Evolutionary conservation across 441 rosid genomes (phyloP), one percentile per base, ranked within the genome.

Genomic region (Euphorbia celastroides): DNA sequence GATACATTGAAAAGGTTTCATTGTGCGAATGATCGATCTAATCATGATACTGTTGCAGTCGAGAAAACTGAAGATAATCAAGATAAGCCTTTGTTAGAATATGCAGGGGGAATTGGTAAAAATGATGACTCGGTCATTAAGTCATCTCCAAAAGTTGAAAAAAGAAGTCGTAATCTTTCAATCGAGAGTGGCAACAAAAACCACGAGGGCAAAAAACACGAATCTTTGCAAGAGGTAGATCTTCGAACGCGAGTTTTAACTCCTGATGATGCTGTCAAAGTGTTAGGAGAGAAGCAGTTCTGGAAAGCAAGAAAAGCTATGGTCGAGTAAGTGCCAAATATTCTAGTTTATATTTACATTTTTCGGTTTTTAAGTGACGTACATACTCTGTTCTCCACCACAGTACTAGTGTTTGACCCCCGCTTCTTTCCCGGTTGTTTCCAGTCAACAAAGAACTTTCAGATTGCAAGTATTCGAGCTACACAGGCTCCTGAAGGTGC

Each of bases 381-480:
- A n/a, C n/a, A n/a, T n/a, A n/a, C n/a, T n/a, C n/a, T n/a, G n/a
- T n/a, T n/a, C n/a, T n/a, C n/a, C n/a, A n/a, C n/a, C n/a, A n/a
- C n/a, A n/a, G n/a, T n/a, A n/a, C n/a, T n/a, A n/a, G n/a, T n/a
- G n/a, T n/a, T n/a, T n/a, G n/a, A n/a, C n/a, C n/a, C n/a, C n/a
- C n/a, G n/a, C n/a, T n/a, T n/a, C n/a, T n/a, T n/a, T n/a, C n/a
- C n/a, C n/a, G n/a, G n/a, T n/a, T n/a, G n/a, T n/a, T n/a, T n/a
- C n/a, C 91, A 88, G 92, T 72, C 97, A 88, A 70, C 96, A 87
- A 79, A 84, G 92, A 78, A 81, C 84, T 65, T 90, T 90, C 81
- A 82, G 86, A 11, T 75, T 84, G 61, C 97, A 91, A 84, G 83
- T 90, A 70, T 90, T 85, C 50, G 90, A 87, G 79, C 77, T 90